phyloP scores from a whole-genome alignment of 352 stramenopile genomes.

The Blastocystis sp. region DNA sequence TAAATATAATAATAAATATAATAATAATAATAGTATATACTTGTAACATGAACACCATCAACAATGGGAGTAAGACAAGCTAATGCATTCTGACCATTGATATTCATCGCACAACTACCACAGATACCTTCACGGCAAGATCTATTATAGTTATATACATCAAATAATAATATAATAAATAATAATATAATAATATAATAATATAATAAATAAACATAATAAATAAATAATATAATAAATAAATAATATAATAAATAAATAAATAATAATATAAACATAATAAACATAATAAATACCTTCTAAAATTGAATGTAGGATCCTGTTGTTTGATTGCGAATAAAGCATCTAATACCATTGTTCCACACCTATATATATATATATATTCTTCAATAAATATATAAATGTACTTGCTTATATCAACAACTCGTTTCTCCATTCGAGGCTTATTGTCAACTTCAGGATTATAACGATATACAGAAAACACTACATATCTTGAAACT shows the following conservation, averaged over 20 bases:
- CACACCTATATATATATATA: too few species aligned
- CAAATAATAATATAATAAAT: too few species aligned
- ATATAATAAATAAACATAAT: too few species aligned
- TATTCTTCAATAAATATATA: too few species aligned
- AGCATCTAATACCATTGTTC: constrained; percentile 94
- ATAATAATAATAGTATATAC: too few species aligned
- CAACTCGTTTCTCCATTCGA: constrained; percentile 22
- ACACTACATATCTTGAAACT: constrained; percentile 17
- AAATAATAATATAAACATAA: too few species aligned
- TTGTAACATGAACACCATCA: constrained; percentile 46
- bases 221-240: too few species aligned
- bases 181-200: constrained; percentile 53
- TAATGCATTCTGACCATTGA: constrained; percentile 90
- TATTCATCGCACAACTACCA: constrained; percentile 98
- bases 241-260: too few species aligned
- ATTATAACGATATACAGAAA: constrained; percentile 29
- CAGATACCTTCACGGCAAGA: constrained; percentile 92
- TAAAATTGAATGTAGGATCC: constrained; percentile 90
- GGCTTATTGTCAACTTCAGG: constrained; percentile 29
- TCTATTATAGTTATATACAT: constrained; percentile 50
- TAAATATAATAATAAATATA: not conserved
- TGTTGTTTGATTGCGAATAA: constrained; percentile 99
- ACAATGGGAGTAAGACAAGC: constrained; percentile 87
- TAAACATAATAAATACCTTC: constrained; percentile 52
- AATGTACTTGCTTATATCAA: constrained; percentile 18